Base-by-base conservation (phyloP, 331 rosid genomes). In the Spiraea crenata region DNA sequence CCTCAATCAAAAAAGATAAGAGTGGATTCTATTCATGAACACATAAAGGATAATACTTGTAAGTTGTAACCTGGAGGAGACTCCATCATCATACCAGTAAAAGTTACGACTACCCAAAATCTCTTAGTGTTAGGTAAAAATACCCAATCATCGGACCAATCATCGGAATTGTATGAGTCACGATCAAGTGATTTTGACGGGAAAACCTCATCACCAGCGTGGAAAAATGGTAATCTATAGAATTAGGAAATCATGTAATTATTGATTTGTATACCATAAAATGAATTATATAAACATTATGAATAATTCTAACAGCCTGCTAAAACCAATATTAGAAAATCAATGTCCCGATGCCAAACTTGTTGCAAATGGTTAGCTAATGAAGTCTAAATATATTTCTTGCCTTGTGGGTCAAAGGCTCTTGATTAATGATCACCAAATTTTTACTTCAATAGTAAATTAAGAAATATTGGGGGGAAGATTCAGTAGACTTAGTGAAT, bases 111-210 rank as follows among this genome's bases (percentile, higher is more conserved):
- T 48, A 4, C 67, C 50, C 3, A 54, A 17, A 74, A 70, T 64
- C 57, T 25, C 49, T 42, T 11, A 73, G 66, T 59, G 59, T 63
- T 57, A 63, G n/a, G 41, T 42, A 46, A 16, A 20, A 63, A 61
- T 31, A 89, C 97, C 97, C n/a, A n/a, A n/a, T n/a, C 87, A 77
- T 95, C 89, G 85, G 89, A 95, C 97, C 96, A 87, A 83, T 93
- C 99, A 25, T 95, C 99, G 68, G 97, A 95, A 82, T 89, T 89
- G 86, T 91, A 95, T 10, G 99, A 95, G 85, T 95, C 96, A 34
- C 97, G 96, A 79, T 91, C 99, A 71, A 91, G 85, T 63, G 99
- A 91, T 84, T 95, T 95, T 35, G 97, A 95, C 77, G 95, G 95
- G 7, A 95, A 93, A 58, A 86, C 69, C 85, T 95, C 97, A 71